Conservation (phyloP, 768 basidiomycete species). For the Pulveroboletus sp. region DNA sequence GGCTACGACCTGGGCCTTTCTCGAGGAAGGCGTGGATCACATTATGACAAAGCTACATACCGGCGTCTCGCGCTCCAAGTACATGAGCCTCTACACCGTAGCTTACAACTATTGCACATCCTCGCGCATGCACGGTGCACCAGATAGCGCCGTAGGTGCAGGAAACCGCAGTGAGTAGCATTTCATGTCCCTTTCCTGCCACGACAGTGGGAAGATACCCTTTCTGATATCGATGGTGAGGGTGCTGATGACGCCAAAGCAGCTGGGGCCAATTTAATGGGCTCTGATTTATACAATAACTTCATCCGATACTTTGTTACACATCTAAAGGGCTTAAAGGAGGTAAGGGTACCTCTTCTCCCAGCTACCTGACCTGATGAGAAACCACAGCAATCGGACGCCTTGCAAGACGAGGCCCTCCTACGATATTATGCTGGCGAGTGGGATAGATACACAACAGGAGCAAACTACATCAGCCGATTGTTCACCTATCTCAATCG, state of each 20-base stretch:
- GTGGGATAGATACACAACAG: conserved; percentile 96
- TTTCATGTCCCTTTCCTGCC: conserved; percentile 3
- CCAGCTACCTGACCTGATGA: conserved; percentile 10
- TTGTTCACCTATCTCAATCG: conserved; percentile 97
- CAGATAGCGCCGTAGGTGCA: conserved; percentile 31
- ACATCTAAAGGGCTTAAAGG: conserved; percentile 66
- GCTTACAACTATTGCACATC: conserved; percentile 98
- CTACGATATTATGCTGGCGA: conserved; percentile 87
- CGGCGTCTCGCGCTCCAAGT: conserved; percentile 84
- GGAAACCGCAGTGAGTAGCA: conserved; percentile 53
- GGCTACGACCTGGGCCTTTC: conserved; percentile 80
- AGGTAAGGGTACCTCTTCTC: conserved; percentile 43
- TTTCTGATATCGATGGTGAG: conserved; percentile 18
- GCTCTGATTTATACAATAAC: conserved; percentile 94
- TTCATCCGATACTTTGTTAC: conserved; percentile 84
- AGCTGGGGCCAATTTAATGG: conserved; percentile 95
- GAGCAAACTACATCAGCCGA: conserved; percentile 95
- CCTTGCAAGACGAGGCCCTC: conserved; percentile 80
- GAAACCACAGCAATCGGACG: conserved; percentile 60
- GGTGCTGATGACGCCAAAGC: conserved; percentile 17
- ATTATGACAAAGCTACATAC: conserved; percentile 90
- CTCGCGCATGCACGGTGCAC: conserved; percentile 63
- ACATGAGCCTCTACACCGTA: conserved; percentile 85
- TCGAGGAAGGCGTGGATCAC: conserved; percentile 83
- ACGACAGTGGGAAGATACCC: conserved; percentile 21